phyloP scores from a whole-genome alignment of 2,329 filamentous ascomycete species.

The Graphilbum ipis-grandicollis region DNA sequence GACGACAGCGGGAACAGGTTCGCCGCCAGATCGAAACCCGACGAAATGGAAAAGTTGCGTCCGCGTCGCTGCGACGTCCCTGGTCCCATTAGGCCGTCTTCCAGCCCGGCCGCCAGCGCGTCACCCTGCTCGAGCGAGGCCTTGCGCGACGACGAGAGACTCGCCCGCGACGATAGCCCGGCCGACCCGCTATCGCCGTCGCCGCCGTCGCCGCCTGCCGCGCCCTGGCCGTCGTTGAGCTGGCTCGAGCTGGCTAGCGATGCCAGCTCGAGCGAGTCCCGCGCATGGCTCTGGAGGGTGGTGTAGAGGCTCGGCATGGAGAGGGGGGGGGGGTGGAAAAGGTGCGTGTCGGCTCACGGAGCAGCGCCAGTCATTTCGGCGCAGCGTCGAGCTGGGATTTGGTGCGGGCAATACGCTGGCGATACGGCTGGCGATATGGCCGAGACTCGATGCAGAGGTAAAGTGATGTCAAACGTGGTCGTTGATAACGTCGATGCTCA shows the following conservation, averaged over 20 bases:
- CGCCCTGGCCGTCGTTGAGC: slow-evolving; percentile 36
- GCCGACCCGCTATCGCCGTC: slow-evolving; percentile 33
- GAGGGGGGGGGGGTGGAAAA: neutral
- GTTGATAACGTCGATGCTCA: no score
- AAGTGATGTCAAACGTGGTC: no score
- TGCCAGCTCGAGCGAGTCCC: slow-evolving; percentile 92
- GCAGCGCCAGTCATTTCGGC: no score
- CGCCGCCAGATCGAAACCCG: slow-evolving; percentile 87
- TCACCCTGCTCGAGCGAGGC: slow-evolving; percentile 80
- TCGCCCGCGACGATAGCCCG: slow-evolving; percentile 52
- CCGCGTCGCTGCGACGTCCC: slow-evolving; percentile 9
- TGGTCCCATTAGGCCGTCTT: slow-evolving; percentile 15
- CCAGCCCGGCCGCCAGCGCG: slow-evolving; percentile 39
- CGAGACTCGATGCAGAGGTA: no score
- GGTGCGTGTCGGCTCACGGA: no score
- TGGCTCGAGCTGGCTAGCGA: slow-evolving; percentile 75
- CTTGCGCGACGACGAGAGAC: slow-evolving; percentile 79
- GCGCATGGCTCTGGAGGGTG: slow-evolving; percentile 30
- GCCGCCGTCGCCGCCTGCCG: slow-evolving; percentile 40
- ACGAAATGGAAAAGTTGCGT: slow-evolving; percentile 78
- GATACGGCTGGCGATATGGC: no score
- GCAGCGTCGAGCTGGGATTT: neutral
- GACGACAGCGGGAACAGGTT: slow-evolving; percentile 86
- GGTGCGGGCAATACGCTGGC: neutral
- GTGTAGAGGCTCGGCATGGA: slow-evolving; percentile 24